Conservation (phyloP, 1,284 basidiomycete species). For the Heterobasidion irregulare region DNA sequence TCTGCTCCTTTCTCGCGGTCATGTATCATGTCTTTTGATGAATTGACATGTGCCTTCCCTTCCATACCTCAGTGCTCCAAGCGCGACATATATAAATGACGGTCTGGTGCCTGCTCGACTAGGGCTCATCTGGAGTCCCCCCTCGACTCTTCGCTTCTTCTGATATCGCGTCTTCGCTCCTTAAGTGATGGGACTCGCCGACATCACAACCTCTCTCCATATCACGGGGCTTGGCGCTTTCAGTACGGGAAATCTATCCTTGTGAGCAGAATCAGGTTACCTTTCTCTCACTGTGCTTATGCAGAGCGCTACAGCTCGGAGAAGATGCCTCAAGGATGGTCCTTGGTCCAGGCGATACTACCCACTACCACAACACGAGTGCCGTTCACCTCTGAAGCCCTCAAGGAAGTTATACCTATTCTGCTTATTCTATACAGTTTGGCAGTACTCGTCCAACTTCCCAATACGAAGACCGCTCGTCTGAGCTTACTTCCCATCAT, state of each 20-base stretch:
- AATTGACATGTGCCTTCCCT: neutral
- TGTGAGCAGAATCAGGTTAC: neutral
- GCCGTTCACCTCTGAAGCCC: neutral
- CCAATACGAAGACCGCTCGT: slow-evolving; percentile 2
- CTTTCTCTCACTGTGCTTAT: neutral
- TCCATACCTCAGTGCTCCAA: neutral
- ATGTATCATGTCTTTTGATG: neutral
- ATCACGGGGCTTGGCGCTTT: neutral
- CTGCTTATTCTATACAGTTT: slow-evolving; percentile 1
- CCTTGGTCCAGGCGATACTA: neutral
- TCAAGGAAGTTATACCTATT: slow-evolving; percentile 2
- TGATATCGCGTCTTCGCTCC: neutral
- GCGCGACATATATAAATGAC: too few relatives aligned
- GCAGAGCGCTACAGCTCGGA: too few relatives aligned
- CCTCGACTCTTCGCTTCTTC: neutral
- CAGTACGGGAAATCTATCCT: neutral
- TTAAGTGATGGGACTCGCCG: neutral
- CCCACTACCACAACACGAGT: neutral
- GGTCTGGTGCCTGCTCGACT: too few relatives aligned
- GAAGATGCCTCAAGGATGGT: too few relatives aligned
- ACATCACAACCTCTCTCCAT: neutral
- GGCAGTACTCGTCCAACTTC: slow-evolving; percentile 3
- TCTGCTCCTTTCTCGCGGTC: neutral
- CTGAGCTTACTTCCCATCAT: neutral
- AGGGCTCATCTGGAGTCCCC: neutral